Base-by-base conservation (phyloP, 2,329 filamentous ascomycete species). In the Penicillium sp. region DNA sequence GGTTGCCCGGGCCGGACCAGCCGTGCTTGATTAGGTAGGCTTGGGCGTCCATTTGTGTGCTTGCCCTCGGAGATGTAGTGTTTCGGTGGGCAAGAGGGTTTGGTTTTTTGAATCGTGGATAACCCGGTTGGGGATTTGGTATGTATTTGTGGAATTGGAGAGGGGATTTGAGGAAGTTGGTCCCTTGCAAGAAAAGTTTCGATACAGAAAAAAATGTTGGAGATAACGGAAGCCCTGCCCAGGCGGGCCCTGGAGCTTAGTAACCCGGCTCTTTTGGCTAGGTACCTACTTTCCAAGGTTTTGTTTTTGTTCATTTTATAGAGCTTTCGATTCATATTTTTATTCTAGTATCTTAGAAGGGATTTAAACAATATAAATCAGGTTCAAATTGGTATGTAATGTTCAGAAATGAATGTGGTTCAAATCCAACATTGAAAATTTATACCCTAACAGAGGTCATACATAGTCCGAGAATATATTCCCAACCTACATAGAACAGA, bases 1-100 rank as follows among this genome's bases (percentile, higher is more conserved):
- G 90, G 75, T 96, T 90, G 61, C 93, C 93, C 37, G 86, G 84
- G 63, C 93, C 93, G 57, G 88, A 86, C 93, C 93, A 97, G 72
- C 93, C 93, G 74, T 96, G 92, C 65, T 86, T 84, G 64, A 87
- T 86, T 65, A 97, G 86, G 66, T 94, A 88, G 66, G 88, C 88
- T 72, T 89, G 83, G 53, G 92, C 89, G 75, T 97, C 84, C 92
- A 97, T 97, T 46, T 45, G 29, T 31, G 16, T 37, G 47, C 50
- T 45, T 43, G 37, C 38, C 32, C 37, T 50, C 7, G 37, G 8
- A 24, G 29, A 43, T 29, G 49, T 43, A 16, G 24, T 35, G 20
- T 29, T 38, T 35, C 1, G 16, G n/a, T 9, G 16, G 38, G 42
- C n/a, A 46, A 46, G 10, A 14, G 49, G 18, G n/a, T 50, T 37